Evolutionary conservation across 331 rosid genomes (phyloP).

Genomic region (Quercus lobata): DNA sequence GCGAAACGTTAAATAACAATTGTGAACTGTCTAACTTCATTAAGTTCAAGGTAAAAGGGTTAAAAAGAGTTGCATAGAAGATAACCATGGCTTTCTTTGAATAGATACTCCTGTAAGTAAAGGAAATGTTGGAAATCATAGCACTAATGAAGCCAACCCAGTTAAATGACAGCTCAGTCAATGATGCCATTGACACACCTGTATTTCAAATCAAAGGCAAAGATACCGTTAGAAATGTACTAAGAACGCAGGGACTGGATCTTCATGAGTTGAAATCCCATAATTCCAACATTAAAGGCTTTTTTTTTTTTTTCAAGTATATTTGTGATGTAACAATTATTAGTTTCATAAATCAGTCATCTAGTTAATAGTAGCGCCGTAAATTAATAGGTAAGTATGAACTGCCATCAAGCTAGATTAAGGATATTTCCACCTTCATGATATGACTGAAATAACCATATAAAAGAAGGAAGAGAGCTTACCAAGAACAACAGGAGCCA

Average conservation of each 20-base stretch:
- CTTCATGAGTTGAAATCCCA: too few species aligned
- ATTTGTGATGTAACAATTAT: too few species aligned
- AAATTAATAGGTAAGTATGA: too few species aligned
- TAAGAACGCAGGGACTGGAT: background rate
- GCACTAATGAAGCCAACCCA: constrained; percentile 59
- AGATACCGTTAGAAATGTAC: background rate
- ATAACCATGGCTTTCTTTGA: constrained; percentile 98
- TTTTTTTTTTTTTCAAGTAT: too few species aligned
- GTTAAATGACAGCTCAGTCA: constrained; percentile 59
- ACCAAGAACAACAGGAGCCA: constrained; percentile 58
- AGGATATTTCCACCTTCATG: background rate
- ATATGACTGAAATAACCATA: background rate
- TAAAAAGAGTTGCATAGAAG: constrained; percentile 2
- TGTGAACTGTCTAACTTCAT: background rate
- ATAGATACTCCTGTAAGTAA: constrained; percentile 56
- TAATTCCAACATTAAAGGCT: background rate
- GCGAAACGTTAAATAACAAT: background rate
- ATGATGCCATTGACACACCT: constrained; percentile 60
- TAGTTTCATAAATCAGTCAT: too few species aligned
- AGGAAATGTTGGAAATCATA: constrained; percentile 57
- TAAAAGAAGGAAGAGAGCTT: background rate
- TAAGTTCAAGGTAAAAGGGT: background rate
- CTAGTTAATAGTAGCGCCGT: too few species aligned
- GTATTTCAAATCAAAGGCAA: constrained; percentile 2
- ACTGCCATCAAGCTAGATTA: background rate